Percentiles rank a stretch among this genome's conserved stretches.
Evolutionary conservation across 257 asterid species (phyloP).

Genomic region (Rhazya stricta): DNA sequence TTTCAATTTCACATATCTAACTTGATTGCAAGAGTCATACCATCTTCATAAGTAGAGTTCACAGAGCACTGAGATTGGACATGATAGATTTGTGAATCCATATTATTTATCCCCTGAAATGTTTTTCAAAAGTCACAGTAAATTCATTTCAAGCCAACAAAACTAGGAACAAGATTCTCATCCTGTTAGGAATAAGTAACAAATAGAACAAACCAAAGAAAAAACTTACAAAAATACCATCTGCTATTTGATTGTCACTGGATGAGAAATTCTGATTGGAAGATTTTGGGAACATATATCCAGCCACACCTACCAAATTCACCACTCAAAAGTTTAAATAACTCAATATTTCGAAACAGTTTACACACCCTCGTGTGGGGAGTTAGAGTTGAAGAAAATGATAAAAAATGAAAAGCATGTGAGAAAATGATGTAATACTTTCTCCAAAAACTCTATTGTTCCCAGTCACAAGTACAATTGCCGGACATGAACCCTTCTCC

Average conservation of each 20-base stretch:
- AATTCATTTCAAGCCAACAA: not conserved
- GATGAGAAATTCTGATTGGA: conserved; percentile 10
- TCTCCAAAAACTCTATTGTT: conserved; percentile 27
- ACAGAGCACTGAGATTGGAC: conserved; percentile 23
- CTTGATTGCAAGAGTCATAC: not conserved
- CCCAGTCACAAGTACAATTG: conserved; percentile 32
- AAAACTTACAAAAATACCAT: conserved; percentile 31
- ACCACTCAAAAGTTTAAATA: conserved; percentile 3
- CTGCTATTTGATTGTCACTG: not conserved
- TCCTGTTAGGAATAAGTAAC: not conserved
- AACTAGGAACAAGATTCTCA: not conserved
- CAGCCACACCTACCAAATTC: conserved; percentile 28
- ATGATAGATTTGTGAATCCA: conserved; percentile 3
- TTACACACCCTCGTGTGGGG: not conserved
- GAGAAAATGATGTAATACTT: conserved; percentile 14
- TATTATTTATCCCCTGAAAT: conserved; percentile 20
- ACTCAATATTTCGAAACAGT: not conserved
- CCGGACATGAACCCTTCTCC: conserved; percentile 32
- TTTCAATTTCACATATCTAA: not conserved
- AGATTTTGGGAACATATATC: conserved; percentile 26
- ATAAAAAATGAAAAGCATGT: not conserved
- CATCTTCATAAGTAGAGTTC: conserved; percentile 3
- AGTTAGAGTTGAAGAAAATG: not conserved
- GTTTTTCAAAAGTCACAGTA: not conserved
- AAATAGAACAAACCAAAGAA: not conserved